Percentiles rank a stretch among this genome's conserved stretches.
These are phyloP conservation scores for Phylloporus sp. DNA, from an alignment of 768 basidiomycete species.

Conservation along the genomic window DNA sequence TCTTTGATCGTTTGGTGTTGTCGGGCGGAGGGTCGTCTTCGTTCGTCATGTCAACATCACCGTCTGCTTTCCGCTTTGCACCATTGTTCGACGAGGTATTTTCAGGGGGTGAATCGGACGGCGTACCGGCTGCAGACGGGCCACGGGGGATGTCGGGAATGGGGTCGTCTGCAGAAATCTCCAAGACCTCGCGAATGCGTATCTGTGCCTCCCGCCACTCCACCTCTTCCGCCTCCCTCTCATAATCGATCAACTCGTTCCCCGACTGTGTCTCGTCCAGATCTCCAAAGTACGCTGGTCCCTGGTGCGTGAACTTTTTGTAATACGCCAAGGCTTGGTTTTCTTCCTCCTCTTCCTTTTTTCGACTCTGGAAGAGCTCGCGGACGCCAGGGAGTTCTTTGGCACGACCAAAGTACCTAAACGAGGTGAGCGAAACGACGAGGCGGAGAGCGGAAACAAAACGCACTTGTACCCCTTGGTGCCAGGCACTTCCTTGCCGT, in stretches of 20 bases:
- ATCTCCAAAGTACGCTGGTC: conserved; percentile 88
- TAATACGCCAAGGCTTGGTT: conserved; percentile 69
- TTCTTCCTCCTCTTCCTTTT: conserved; percentile 87
- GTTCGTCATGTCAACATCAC: conserved; percentile 33
- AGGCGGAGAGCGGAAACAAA: neutral
- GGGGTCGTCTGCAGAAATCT: conserved; percentile 46
- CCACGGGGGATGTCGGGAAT: conserved; percentile 47
- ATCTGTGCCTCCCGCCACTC: conserved; percentile 64
- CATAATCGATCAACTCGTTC: conserved; percentile 63
- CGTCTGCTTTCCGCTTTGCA: conserved; percentile 55
- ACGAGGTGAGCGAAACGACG: neutral
- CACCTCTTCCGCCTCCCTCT: conserved; percentile 65
- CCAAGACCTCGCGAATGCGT: conserved; percentile 50
- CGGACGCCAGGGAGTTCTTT: conserved; percentile 94
- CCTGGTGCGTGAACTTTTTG: conserved; percentile 85
- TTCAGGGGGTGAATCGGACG: conserved; percentile 19
- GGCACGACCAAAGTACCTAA: conserved; percentile 93
- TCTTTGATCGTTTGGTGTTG: conserved; percentile 30
- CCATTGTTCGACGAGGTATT: conserved; percentile 21
- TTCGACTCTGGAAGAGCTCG: conserved; percentile 86
- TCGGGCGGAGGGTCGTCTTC: conserved; percentile 25
- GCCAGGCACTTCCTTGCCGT: conserved; percentile 93
- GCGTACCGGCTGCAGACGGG: conserved; percentile 4
- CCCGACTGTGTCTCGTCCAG: conserved; percentile 63
- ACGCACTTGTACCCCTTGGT: conserved; percentile 95